Conservation (phyloP, 2,329 filamentous ascomycete genomes). For the Pseudocercospora eumusae region DNA sequence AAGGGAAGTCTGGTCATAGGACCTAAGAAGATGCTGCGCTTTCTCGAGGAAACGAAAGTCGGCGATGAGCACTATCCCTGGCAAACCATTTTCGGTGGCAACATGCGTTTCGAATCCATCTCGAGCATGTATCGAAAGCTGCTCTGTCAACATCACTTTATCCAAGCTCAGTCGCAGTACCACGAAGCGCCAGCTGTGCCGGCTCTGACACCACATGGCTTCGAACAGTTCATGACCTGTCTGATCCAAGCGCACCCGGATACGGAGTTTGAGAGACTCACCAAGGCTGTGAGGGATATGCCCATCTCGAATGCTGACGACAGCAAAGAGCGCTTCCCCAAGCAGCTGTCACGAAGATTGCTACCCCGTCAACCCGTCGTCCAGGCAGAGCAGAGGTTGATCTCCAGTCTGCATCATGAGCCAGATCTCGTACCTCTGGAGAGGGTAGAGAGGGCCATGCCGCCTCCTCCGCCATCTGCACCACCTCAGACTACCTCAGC, state of each 20-base stretch:
- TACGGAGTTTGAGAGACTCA: constrained; percentile 69
- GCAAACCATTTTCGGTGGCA: constrained; percentile 49
- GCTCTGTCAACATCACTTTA: constrained; percentile 52
- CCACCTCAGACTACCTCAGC: constrained; percentile 13
- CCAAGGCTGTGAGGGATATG: constrained; percentile 67
- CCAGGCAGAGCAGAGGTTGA: constrained; percentile 60
- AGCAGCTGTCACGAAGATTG: constrained; percentile 72
- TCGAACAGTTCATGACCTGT: constrained; percentile 65
- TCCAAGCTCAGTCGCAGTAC: constrained; percentile 43
- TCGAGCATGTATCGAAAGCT: constrained; percentile 51
- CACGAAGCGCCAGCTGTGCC: constrained; percentile 49
- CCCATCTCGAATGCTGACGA: constrained; percentile 68
- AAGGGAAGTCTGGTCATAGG: constrained; percentile 70
- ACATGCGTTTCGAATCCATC: constrained; percentile 45
- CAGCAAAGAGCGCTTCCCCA: constrained; percentile 72
- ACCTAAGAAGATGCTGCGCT: constrained; percentile 71
- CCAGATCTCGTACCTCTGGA: constrained; percentile 51
- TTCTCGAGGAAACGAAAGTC: constrained; percentile 69
- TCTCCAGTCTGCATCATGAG: constrained; percentile 46
- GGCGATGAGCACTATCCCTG: constrained; percentile 69
- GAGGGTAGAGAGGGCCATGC: constrained; percentile 37
- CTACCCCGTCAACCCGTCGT: constrained; percentile 64
- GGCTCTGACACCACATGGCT: constrained; percentile 50
- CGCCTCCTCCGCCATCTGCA: constrained; percentile 38
- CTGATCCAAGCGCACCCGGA: constrained; percentile 76